phyloP scores from a whole-genome alignment of 2,329 filamentous ascomycete species.

The Penicillium sp. region DNA sequence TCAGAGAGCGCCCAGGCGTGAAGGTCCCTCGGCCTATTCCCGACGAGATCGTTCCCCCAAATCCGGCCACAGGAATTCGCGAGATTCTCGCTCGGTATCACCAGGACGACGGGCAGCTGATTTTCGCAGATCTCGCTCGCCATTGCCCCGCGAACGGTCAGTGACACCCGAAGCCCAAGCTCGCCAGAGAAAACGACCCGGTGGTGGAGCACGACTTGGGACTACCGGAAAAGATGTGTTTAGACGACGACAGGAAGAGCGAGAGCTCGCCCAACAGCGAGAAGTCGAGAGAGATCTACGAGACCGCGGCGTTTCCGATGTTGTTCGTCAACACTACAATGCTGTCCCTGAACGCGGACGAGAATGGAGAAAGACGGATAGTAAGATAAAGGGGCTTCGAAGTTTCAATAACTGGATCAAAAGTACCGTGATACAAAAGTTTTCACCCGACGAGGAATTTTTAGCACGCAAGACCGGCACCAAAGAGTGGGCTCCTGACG shows the following conservation, averaged over 20 bases:
- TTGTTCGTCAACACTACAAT: slow-evolving; percentile 94
- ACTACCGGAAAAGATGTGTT: slow-evolving; percentile 35
- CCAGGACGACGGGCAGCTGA: slow-evolving; percentile 22
- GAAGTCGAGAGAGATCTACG: slow-evolving; percentile 33
- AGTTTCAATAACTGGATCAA: slow-evolving; percentile 99
- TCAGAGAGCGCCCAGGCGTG: slow-evolving; percentile 32
- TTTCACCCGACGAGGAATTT: slow-evolving; percentile 75
- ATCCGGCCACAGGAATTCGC: slow-evolving; percentile 13
- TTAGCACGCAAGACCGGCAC: slow-evolving; percentile 48
- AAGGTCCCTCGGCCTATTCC: slow-evolving; percentile 37
- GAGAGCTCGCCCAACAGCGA: slow-evolving; percentile 38
- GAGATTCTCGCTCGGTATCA: slow-evolving; percentile 16
- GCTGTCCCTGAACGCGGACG: slow-evolving; percentile 87
- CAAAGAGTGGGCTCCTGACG: slow-evolving; percentile 41
- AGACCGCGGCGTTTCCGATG: slow-evolving; percentile 67
- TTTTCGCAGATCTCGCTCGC: slow-evolving; percentile 36
- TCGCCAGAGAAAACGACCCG: slow-evolving; percentile 44
- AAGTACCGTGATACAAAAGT: slow-evolving; percentile 94
- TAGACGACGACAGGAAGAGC: slow-evolving; percentile 41
- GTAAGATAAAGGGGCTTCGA: slow-evolving; percentile 88
- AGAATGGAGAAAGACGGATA: slow-evolving; percentile 92
- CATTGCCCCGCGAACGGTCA: slow-evolving; percentile 37
- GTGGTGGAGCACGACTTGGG: slow-evolving; percentile 42
- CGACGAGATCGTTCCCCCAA: slow-evolving; percentile 33
- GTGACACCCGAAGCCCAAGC: slow-evolving; percentile 36